phyloP scores from a whole-genome alignment of 345 rosid genomes.

The Sisymbrium irio region DNA sequence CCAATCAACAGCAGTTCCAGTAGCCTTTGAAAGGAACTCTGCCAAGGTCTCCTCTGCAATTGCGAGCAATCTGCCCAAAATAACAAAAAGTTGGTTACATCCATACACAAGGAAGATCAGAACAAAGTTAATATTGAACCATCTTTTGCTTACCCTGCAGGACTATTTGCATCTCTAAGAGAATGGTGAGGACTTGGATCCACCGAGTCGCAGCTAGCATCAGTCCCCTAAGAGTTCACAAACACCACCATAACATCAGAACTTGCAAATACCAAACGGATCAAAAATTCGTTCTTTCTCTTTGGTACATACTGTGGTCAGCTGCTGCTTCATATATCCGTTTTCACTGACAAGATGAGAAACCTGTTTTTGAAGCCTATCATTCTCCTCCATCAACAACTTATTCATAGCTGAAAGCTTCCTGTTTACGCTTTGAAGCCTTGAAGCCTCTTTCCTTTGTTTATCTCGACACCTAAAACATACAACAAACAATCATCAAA shows the following conservation, averaged over 20 bases:
- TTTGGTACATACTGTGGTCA: slow-evolving; percentile 50
- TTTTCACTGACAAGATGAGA: slow-evolving; percentile 98
- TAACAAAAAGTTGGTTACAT: not conserved
- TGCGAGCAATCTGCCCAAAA: slow-evolving; percentile 75
- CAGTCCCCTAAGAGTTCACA: slow-evolving; percentile 42
- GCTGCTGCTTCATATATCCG: slow-evolving; percentile 85
- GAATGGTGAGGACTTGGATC: slow-evolving; percentile 91
- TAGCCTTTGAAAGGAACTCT: slow-evolving; percentile 99
- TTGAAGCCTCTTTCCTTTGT: slow-evolving; percentile 94
- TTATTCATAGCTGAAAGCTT: slow-evolving; percentile 96
- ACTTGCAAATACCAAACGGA: not conserved
- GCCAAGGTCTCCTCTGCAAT: slow-evolving; percentile 99
- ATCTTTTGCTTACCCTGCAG: slow-evolving; percentile 68
- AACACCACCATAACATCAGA: not conserved
- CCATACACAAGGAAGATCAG: not conserved
- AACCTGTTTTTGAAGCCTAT: slow-evolving; percentile 95
- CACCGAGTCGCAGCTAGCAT: slow-evolving; percentile 89
- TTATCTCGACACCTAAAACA: slow-evolving; percentile 87
- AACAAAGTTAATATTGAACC: not conserved
- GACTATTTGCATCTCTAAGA: slow-evolving; percentile 88
- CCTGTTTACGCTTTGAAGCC: slow-evolving; percentile 87
- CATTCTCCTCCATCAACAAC: slow-evolving; percentile 98
- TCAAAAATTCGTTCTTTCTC: not conserved
- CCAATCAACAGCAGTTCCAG: slow-evolving; percentile 99
- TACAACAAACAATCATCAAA: slow-evolving; percentile 1